These are phyloP conservation scores for Glycine soja DNA, from an alignment of 306 rosid species.

Conservation along the genomic window DNA sequence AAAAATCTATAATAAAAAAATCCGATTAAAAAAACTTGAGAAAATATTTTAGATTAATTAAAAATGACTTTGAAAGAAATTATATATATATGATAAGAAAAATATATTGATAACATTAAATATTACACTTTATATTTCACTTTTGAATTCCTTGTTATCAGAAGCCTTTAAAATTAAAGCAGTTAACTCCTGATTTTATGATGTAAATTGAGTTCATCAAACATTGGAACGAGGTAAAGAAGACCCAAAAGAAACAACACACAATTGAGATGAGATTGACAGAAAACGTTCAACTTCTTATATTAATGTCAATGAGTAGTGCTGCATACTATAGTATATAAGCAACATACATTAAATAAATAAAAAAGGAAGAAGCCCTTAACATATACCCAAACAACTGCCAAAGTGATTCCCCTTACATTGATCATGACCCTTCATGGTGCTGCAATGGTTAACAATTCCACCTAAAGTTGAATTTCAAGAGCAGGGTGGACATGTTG, in stretches of 20 bases:
- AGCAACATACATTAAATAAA: background rate
- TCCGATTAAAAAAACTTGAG: background rate
- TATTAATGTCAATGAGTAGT: conserved; percentile 11
- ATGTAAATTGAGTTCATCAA: no score
- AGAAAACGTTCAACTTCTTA: background rate
- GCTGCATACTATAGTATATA: background rate
- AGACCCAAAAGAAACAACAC: background rate
- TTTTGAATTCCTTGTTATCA: no score
- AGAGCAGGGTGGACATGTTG: conserved; percentile 51
- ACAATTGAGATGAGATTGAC: conserved; percentile 30
- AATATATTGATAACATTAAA: background rate
- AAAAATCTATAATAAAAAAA: background rate
- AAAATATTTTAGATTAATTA: background rate
- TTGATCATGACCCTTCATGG: conserved; percentile 42
- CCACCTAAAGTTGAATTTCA: conserved; percentile 49
- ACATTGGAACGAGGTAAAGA: background rate
- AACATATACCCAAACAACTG: conserved; percentile 15
- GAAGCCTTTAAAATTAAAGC: no score
- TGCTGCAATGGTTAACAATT: conserved; percentile 33
- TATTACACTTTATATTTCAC: background rate
- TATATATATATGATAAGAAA: background rate
- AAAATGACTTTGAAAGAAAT: background rate
- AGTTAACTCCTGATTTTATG: no score
- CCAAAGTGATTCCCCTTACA: conserved; percentile 21
- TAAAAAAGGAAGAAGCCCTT: background rate